Conservation (phyloP, 371 early-diverging fungal genomes). For the Mucor mucedo region DNA sequence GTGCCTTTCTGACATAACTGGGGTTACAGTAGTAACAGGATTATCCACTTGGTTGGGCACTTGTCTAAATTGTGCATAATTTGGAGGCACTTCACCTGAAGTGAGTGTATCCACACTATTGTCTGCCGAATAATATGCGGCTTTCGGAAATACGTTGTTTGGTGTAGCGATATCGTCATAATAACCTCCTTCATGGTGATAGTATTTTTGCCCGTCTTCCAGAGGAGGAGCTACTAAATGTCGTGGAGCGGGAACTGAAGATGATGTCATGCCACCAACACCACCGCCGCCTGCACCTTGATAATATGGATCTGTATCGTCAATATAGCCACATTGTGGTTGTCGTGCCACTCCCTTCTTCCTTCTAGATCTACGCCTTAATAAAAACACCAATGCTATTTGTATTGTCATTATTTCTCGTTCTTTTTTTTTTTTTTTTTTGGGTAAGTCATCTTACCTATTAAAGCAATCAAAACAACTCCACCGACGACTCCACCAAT, state of each 20-base stretch:
- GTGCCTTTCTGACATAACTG: slow-evolving; percentile 18
- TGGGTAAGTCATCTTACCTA: slow-evolving; percentile 10
- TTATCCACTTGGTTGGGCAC: slow-evolving; percentile 24
- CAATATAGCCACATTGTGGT: slow-evolving; percentile 4
- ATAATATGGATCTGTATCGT: slow-evolving; percentile 12
- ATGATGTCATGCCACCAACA: slow-evolving; percentile 13
- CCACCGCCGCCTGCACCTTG: background rate
- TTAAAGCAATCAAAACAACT: slow-evolving; percentile 18
- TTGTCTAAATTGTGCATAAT: slow-evolving; percentile 1
- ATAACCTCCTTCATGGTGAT: slow-evolving; percentile 6
- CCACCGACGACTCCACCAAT: slow-evolving; percentile 24
- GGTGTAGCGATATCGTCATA: slow-evolving; percentile 46
- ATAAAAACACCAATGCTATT: slow-evolving; percentile 14
- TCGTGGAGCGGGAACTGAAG: slow-evolving; percentile 11
- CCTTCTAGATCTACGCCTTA: slow-evolving; percentile 14
- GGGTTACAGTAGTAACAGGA: background rate
- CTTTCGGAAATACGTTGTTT: background rate
- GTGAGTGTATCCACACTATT: slow-evolving; percentile 24
- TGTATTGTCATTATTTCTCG: background rate
- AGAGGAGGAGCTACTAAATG: slow-evolving; percentile 20
- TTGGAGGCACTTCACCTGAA: slow-evolving; percentile 12
- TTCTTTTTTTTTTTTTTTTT: no score
- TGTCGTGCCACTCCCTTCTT: slow-evolving; percentile 7
- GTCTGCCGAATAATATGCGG: slow-evolving; percentile 13
- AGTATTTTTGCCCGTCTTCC: background rate